phyloP scores from a whole-genome alignment of 805 yeast species.

The Myxozyma lipomycoides region DNA sequence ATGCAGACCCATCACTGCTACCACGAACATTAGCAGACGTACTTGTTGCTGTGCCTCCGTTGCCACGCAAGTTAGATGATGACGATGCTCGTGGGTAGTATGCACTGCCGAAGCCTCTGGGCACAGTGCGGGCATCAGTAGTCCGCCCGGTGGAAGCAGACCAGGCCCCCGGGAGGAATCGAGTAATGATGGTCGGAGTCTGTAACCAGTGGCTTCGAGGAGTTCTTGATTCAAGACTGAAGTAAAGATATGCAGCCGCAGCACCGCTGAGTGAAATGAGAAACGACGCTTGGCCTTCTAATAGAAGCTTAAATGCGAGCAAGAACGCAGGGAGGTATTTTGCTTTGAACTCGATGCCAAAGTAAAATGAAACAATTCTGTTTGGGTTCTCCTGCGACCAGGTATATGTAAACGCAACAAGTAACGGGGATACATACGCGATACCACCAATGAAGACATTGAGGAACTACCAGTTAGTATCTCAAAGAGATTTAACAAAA shows the following conservation, averaged over 20 bases:
- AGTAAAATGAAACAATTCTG: slow-evolving; percentile 31
- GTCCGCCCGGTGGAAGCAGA: slow-evolving; percentile 25
- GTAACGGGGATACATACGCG: slow-evolving; percentile 33
- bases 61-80: not conserved
- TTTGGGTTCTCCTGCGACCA: slow-evolving; percentile 39
- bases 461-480: not conserved
- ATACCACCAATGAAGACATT: slow-evolving; percentile 27
- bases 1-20: not conserved
- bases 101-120: slow-evolving; percentile 27
- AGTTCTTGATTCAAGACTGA: slow-evolving; percentile 34
- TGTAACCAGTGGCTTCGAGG: slow-evolving; percentile 23
- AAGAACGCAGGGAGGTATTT: slow-evolving; percentile 36
- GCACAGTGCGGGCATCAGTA: slow-evolving; percentile 17
- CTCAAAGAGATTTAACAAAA: not conserved
- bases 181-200: slow-evolving; percentile 23
- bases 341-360: slow-evolving; percentile 35
- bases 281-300: slow-evolving; percentile 32
- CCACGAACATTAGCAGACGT: not conserved
- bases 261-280: slow-evolving; percentile 34
- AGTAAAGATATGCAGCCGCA: slow-evolving; percentile 36
- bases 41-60: not conserved
- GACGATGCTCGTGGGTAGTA: slow-evolving; percentile 15
- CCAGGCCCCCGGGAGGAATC: slow-evolving; percentile 25
- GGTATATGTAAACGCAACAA: slow-evolving; percentile 39
- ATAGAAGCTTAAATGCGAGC: slow-evolving; percentile 32